phyloP scores from a whole-genome alignment of 345 rosid genomes.

The Moricandia moricandioides region DNA sequence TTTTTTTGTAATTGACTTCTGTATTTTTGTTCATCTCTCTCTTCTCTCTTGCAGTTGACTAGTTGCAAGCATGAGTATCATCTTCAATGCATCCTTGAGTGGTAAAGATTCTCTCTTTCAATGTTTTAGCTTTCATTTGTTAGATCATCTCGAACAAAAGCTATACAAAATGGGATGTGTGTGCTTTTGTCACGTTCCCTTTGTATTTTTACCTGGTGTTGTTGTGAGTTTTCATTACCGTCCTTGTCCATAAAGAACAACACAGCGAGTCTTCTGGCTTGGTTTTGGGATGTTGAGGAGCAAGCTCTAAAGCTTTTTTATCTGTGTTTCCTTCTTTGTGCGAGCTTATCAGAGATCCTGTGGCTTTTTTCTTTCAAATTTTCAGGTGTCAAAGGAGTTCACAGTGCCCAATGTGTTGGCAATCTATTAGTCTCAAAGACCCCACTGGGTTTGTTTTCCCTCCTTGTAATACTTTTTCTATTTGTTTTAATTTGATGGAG shows the following conservation, averaged over 20 bases:
- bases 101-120: slow-evolving; percentile 45
- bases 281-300: not conserved
- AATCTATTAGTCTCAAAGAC: slow-evolving; percentile 85
- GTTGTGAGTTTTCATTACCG: not conserved
- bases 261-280: not conserved
- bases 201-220: not conserved
- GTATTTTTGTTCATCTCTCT: not conserved
- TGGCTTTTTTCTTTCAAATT: slow-evolving; percentile 45
- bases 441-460: slow-evolving; percentile 56
- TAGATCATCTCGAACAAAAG: not conserved
- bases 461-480: not conserved
- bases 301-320: not conserved
- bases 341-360: slow-evolving; percentile 1
- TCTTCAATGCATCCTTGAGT: slow-evolving; percentile 96
- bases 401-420: slow-evolving; percentile 99
- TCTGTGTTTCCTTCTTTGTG: not conserved
- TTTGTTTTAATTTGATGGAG: not conserved
- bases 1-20: not conserved
- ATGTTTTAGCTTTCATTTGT: not conserved
- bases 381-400: slow-evolving; percentile 97
- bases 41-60: slow-evolving; percentile 48
- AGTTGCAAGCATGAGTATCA: slow-evolving; percentile 97
- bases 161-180: not conserved
- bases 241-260: not conserved
- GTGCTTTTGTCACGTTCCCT: not conserved